Percentiles rank a stretch among this genome's conserved stretches.
phyloP scores from a whole-genome alignment of 208 protist genomes.

The Willaertia magna region DNA sequence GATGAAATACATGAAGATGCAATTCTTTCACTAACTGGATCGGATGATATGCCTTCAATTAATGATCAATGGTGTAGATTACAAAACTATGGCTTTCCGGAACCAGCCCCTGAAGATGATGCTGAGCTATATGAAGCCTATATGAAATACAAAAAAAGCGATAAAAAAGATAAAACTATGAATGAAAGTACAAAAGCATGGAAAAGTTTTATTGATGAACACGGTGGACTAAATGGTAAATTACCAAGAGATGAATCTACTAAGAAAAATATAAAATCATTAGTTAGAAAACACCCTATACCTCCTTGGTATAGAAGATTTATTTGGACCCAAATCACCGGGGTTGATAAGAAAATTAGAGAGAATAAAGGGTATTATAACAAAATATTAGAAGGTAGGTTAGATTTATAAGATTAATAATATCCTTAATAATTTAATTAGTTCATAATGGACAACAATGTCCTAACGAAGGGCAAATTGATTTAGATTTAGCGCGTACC shows the following conservation, averaged over 20 bases:
- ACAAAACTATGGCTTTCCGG: neutral
- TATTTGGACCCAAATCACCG: neutral
- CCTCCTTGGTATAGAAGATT: neutral
- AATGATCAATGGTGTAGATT: neutral
- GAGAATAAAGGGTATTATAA: neutral
- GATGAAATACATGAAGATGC: neutral
- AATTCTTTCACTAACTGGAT: neutral
- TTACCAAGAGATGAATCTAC: neutral
- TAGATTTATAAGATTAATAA: too few relatives aligned
- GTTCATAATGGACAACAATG: neutral
- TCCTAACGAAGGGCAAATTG: slow-evolving; percentile 15
- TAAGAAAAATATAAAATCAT: neutral
- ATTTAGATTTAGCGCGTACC: slow-evolving; percentile 34
- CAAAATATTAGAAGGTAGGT: neutral
- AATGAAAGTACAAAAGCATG: neutral
- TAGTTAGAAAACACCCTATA: neutral
- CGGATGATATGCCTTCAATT: neutral
- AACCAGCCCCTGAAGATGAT: neutral
- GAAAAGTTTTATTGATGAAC: neutral
- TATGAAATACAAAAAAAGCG: neutral
- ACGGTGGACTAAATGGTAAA: neutral
- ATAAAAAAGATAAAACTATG: neutral
- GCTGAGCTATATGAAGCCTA: neutral
- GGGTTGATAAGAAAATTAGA: neutral
- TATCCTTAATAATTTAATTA: too few relatives aligned